Evolutionary conservation across 768 basidiomycete species (phyloP).

Genomic region (Strobilomyces confusus): DNA sequence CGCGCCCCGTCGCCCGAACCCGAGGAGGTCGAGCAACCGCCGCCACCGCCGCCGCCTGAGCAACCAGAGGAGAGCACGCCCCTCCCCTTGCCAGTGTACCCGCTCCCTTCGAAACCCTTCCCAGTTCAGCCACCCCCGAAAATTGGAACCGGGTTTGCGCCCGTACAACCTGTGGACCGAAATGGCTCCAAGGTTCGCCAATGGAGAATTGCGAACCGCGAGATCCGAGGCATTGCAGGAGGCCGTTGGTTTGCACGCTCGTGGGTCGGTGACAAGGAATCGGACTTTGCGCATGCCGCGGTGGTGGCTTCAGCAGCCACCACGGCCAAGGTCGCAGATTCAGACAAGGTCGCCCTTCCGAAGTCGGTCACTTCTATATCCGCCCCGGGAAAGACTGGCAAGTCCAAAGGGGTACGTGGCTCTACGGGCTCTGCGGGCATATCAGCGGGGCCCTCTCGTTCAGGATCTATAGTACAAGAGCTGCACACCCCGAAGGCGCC

Average conservation of each 20-base stretch:
- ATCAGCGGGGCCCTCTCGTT: slow-evolving; percentile 54
- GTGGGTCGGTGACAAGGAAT: slow-evolving; percentile 87
- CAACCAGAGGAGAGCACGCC: slow-evolving; percentile 48
- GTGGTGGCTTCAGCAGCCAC: slow-evolving; percentile 25
- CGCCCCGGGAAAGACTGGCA: slow-evolving; percentile 42
- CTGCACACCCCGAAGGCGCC: slow-evolving; percentile 44
- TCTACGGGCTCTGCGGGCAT: slow-evolving; percentile 40
- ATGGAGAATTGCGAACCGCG: slow-evolving; percentile 72
- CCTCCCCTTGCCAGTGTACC: slow-evolving; percentile 57
- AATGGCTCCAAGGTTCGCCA: slow-evolving; percentile 57
- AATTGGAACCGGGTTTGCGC: slow-evolving; percentile 70
- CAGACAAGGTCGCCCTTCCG: slow-evolving; percentile 27
- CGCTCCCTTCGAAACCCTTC: slow-evolving; percentile 79
- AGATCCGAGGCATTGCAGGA: slow-evolving; percentile 78
- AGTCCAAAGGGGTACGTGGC: slow-evolving; percentile 35
- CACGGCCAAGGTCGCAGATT: slow-evolving; percentile 27
- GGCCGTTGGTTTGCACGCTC: slow-evolving; percentile 75
- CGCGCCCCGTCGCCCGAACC: slow-evolving; percentile 46
- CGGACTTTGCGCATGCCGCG: slow-evolving; percentile 48
- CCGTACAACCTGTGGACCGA: slow-evolving; percentile 62
- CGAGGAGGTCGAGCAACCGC: slow-evolving; percentile 32
- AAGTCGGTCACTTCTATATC: slow-evolving; percentile 47
- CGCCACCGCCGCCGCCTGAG: slow-evolving; percentile 28
- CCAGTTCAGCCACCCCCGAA: slow-evolving; percentile 76
- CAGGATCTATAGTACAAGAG: slow-evolving; percentile 51